Evolutionary conservation across 176 grass and related monocot genomes (phyloP), one percentile per base, ranked within the genome.

Genomic region (Musa schizocarpa): DNA sequence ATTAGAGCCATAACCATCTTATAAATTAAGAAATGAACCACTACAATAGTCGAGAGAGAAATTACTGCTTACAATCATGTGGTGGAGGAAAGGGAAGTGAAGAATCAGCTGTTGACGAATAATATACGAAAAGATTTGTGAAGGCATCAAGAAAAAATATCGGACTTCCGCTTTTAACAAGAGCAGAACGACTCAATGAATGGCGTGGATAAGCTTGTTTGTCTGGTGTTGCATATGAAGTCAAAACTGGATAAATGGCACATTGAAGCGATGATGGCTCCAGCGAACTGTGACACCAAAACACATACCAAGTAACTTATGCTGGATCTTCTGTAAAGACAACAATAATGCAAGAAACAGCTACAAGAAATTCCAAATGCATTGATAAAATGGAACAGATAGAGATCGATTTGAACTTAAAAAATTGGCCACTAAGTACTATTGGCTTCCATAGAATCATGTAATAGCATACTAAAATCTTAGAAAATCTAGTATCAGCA

Each of bases 71-170:
- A 99, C 95, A 99, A 79, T 92, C 90, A 84, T 87, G 90, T 64
- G 95, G 95, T 10, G 95, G 95, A 80, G 90, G 95, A 76, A 94
- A 99, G 52, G 88, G 88, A 77, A 94, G 76, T 9, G 84, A 91
- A 79, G 86, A 80, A 80, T 94, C 95, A 74, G 82, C 88, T 2
- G 88, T 84, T 6, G 86, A 76, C 14, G 69, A 81, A 80, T 99
- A 99, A 29, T 92, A 99, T 58, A 94, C 88, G 53, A 99, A 76
- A 55, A 99, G 70, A 75, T 92, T 83, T 53, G 95, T 99, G 69
- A 99, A 99, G 58, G 95, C 81, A 67, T 99, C 95, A 50, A 99
- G 82, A 73, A 99, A 86, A 79, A 99, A 99, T 82, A 99, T 99
- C 29, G 84, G 88, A 75, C 88, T 91, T 64, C 89, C 90, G 69